Conservation (phyloP, 352 stramenopile species). For the Phytophthora crassamura region DNA sequence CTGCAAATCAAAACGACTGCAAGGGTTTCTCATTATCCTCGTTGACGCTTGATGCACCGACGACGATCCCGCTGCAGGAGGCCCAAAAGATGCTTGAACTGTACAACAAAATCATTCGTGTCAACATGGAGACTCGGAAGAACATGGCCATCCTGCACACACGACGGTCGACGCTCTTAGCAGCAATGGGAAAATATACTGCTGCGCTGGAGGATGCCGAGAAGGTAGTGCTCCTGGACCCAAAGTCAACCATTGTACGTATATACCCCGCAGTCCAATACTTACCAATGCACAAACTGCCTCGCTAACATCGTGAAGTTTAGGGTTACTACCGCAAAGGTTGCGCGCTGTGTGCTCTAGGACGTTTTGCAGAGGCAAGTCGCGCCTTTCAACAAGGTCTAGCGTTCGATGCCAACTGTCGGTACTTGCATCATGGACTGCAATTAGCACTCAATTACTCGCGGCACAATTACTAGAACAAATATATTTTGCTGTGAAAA, state of each 20-base stretch:
- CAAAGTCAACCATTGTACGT: slow-evolving; percentile 39
- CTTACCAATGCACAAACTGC: background rate
- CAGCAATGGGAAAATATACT: slow-evolving; percentile 54
- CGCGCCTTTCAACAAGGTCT: slow-evolving; percentile 70
- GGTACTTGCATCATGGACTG: slow-evolving; percentile 65
- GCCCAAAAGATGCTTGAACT: slow-evolving; percentile 56
- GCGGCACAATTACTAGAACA: slow-evolving; percentile 23
- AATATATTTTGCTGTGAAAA: background rate
- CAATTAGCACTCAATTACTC: slow-evolving; percentile 48
- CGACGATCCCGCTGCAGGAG: slow-evolving; percentile 29
- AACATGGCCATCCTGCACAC: slow-evolving; percentile 68
- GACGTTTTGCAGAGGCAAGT: slow-evolving; percentile 59
- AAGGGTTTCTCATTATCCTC: slow-evolving; percentile 23
- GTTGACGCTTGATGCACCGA: slow-evolving; percentile 36
- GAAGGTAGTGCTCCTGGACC: slow-evolving; percentile 52
- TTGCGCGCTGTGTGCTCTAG: slow-evolving; percentile 61
- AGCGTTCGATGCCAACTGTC: slow-evolving; percentile 63
- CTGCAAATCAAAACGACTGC: slow-evolving; percentile 19
- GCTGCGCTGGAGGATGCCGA: slow-evolving; percentile 62
- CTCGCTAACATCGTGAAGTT: background rate
- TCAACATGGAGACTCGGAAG: slow-evolving; percentile 55
- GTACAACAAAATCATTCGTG: slow-evolving; percentile 73
- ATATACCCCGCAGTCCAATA: background rate
- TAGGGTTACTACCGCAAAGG: slow-evolving; percentile 79
- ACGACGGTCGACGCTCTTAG: slow-evolving; percentile 64